Evolutionary conservation across 257 asterid species (phyloP).

Genomic region (Parsonsia alboflavescens): DNA sequence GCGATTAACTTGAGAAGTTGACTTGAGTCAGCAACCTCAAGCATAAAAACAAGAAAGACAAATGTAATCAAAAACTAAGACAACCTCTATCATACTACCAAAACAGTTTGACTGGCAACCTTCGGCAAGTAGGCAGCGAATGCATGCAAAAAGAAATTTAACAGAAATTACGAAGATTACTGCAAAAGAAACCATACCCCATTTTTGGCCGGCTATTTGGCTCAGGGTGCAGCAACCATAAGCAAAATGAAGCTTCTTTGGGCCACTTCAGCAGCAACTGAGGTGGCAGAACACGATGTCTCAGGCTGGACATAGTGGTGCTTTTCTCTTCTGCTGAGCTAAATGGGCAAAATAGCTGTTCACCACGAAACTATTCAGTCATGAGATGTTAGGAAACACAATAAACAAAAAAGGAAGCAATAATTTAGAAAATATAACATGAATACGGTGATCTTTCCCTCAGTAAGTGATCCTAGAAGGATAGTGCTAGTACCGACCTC

Average conservation of each 20-base stretch:
- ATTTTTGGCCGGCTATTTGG: slow-evolving; percentile 74
- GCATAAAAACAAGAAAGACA: background rate
- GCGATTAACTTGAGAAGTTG: background rate
- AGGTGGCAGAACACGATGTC: slow-evolving; percentile 93
- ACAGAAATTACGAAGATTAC: background rate
- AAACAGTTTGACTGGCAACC: background rate
- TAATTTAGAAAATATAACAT: background rate
- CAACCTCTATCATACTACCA: background rate
- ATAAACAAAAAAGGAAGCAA: background rate
- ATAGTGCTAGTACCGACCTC: slow-evolving; percentile 48
- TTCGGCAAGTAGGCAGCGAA: background rate
- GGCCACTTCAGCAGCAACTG: slow-evolving; percentile 95
- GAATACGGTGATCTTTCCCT: background rate
- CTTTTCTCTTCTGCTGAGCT: slow-evolving; percentile 66
- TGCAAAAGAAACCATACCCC: slow-evolving; percentile 40
- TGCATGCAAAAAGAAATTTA: background rate
- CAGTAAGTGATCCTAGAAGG: background rate
- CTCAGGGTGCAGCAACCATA: slow-evolving; percentile 94
- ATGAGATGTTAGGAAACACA: background rate
- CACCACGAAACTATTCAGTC: slow-evolving; percentile 23
- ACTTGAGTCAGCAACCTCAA: background rate
- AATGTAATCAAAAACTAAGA: background rate
- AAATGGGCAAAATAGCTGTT: slow-evolving; percentile 75
- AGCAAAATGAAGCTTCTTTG: slow-evolving; percentile 94
- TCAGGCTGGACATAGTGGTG: slow-evolving; percentile 70